Percentiles rank a stretch among this genome's conserved stretches.
phyloP scores from a whole-genome alignment of 371 early-diverging fungal species.

The Sporodiniella umbellata region DNA sequence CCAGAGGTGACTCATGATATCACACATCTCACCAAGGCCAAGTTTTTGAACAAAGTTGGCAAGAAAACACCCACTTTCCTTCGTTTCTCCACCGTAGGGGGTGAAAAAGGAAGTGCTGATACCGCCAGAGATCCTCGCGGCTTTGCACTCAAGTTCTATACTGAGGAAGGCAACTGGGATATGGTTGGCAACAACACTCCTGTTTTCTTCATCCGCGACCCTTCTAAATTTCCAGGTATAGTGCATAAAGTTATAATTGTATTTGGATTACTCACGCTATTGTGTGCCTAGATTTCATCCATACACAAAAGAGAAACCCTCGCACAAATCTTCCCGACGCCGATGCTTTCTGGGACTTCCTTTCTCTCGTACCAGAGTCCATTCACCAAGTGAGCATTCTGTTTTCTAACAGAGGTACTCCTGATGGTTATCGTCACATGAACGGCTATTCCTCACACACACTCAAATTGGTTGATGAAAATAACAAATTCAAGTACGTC shows the following conservation, averaged over 20 bases:
- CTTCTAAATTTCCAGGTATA: constrained; percentile 67
- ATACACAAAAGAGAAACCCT: constrained; percentile 80
- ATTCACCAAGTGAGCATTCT: constrained; percentile 78
- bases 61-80: constrained; percentile 77
- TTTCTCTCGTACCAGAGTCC: constrained; percentile 74
- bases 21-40: constrained; percentile 67
- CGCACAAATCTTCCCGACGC: constrained; percentile 64
- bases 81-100: constrained; percentile 82
- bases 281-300: constrained; percentile 66
- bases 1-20: constrained; percentile 75
- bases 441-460: constrained; percentile 80
- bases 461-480: constrained; percentile 69
- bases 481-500: constrained; percentile 70
- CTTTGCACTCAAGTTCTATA: constrained; percentile 76
- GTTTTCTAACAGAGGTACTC: constrained; percentile 81
- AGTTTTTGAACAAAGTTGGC: constrained; percentile 70
- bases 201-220: constrained; percentile 71
- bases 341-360: constrained; percentile 71
- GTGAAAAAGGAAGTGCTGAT: constrained; percentile 74
- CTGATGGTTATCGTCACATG: constrained; percentile 77
- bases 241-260: not conserved
- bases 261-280: not conserved
- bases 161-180: constrained; percentile 76
- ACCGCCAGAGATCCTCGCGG: constrained; percentile 79
- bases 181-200: constrained; percentile 76